Percentiles rank a stretch among this genome's conserved stretches.
Conservation (phyloP, 495 filamentous ascomycete genomes). For the Penicillium lividum region DNA sequence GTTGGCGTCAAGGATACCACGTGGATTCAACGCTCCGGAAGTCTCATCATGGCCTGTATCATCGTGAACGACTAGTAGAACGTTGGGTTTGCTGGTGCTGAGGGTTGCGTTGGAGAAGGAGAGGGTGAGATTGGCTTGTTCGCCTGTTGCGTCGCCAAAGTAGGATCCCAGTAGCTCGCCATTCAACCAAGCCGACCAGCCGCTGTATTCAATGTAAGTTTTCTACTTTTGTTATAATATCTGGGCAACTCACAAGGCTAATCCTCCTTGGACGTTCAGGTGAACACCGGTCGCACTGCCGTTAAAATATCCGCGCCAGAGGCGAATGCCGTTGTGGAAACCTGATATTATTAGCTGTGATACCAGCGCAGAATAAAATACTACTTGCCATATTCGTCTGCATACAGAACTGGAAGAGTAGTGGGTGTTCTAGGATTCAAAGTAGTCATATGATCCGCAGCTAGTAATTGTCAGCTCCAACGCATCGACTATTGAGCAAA, state of each 20-base stretch:
- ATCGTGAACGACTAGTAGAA: slow-evolving; percentile 71
- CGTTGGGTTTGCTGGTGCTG: slow-evolving; percentile 49
- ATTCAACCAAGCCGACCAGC: slow-evolving; percentile 59
- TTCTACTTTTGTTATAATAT: background rate
- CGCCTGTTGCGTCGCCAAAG: slow-evolving; percentile 50
- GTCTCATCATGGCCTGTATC: slow-evolving; percentile 70
- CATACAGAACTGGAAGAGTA: slow-evolving; percentile 57
- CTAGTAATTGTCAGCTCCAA: slow-evolving; percentile 35
- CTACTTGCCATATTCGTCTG: slow-evolving; percentile 60
- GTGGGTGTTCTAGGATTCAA: slow-evolving; percentile 61
- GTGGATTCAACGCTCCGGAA: slow-evolving; percentile 63
- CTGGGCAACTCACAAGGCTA: slow-evolving; percentile 45
- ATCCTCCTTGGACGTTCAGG: slow-evolving; percentile 61
- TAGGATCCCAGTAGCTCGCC: slow-evolving; percentile 54
- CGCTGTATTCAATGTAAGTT: slow-evolving; percentile 28
- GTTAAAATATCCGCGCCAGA: slow-evolving; percentile 71
- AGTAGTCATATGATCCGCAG: slow-evolving; percentile 53
- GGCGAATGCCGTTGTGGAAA: slow-evolving; percentile 64
- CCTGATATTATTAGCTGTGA: slow-evolving; percentile 30
- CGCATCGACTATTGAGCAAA: background rate
- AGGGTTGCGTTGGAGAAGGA: slow-evolving; percentile 49
- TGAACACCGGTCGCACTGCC: slow-evolving; percentile 57
- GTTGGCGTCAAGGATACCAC: slow-evolving; percentile 63
- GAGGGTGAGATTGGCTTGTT: slow-evolving; percentile 33
- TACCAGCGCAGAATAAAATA: background rate